Percentiles rank a stretch among this genome's conserved stretches.
phyloP scores from a whole-genome alignment of 139 green algal species.

The Picochlorum sp. region DNA sequence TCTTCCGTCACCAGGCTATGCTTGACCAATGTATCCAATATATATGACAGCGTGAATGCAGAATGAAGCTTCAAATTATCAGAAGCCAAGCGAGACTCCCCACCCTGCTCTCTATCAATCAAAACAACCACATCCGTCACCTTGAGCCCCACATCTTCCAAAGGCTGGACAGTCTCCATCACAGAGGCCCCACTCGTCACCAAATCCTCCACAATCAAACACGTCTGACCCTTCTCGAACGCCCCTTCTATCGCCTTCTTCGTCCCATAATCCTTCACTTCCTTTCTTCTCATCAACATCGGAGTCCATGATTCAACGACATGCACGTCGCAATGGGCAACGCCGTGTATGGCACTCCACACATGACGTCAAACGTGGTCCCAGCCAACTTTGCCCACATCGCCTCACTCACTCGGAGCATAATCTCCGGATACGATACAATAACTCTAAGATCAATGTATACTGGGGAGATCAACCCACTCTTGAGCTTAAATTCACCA shows the following conservation, averaged over 20 bases:
- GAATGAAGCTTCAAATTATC: conserved; percentile 76
- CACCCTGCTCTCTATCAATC: conserved; percentile 97
- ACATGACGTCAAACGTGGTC: conserved; percentile 90
- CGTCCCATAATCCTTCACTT: conserved; percentile 98
- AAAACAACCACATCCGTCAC: conserved; percentile 86
- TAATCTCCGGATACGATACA: conserved; percentile 94
- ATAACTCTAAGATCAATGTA: conserved; percentile 98
- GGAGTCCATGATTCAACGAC: conserved; percentile 70
- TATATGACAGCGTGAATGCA: conserved; percentile 45
- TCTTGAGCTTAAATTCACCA: conserved; percentile 98
- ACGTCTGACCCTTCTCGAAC: conserved; percentile 76
- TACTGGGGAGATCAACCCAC: conserved; percentile 87
- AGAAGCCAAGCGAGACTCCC: conserved; percentile 55
- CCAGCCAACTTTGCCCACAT: conserved; percentile 72
- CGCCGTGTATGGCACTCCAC: conserved; percentile 97
- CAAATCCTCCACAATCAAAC: conserved; percentile 96
- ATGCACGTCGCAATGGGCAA: conserved; percentile 97
- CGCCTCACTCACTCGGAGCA: conserved; percentile 73
- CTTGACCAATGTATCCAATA: conserved; percentile 54
- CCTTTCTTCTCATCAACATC: conserved; percentile 94
- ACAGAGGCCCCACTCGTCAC: conserved; percentile 92
- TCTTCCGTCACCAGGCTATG: conserved; percentile 48
- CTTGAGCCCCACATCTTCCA: conserved; percentile 72
- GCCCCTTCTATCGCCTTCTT: conserved; percentile 98
- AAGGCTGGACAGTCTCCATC: conserved; percentile 90